Percentiles rank a stretch among this genome's conserved stretches.
Conservation (phyloP, 1,139 yeast species). For the Scheffersomyces stambukii region DNA sequence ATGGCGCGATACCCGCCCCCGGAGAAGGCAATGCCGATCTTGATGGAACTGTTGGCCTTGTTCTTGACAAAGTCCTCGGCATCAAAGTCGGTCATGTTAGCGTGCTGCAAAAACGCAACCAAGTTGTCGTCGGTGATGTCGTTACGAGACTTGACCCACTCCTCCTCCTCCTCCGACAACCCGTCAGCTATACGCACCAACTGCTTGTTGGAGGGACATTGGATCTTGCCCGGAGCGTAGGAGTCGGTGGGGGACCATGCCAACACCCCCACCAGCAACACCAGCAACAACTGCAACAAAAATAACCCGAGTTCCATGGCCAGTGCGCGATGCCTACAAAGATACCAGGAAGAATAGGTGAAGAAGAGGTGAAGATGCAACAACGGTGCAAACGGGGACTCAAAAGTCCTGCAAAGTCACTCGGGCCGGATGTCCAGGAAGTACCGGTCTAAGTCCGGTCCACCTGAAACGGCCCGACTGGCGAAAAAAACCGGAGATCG, state of each 20-base stretch:
- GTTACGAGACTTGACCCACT: constrained; percentile 52
- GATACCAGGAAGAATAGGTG: no score
- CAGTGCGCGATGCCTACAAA: no score
- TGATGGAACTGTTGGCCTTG: constrained; percentile 27
- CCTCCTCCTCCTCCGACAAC: constrained; percentile 34
- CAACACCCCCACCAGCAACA: neutral
- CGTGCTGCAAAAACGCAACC: constrained; percentile 52
- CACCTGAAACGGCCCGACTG: no score
- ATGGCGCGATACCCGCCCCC: constrained; percentile 49
- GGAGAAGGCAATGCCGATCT: constrained; percentile 40
- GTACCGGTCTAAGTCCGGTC: no score
- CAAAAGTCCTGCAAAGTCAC: no score
- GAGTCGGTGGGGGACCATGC: constrained; percentile 63
- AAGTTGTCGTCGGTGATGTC: constrained; percentile 53
- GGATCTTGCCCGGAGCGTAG: constrained; percentile 63
- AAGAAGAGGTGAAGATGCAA: no score
- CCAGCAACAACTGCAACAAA: neutral
- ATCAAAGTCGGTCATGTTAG: constrained; percentile 63
- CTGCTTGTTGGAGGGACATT: constrained; percentile 45
- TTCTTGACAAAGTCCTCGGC: constrained; percentile 45
- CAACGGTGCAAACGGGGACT: no score
- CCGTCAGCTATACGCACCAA: constrained; percentile 21
- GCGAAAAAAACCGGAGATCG: no score
- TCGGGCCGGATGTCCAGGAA: no score
- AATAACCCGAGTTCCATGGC: no score